Base-by-base conservation (phyloP, 2,329 filamentous ascomycete species). In the Arthrinium phaeospermum region DNA sequence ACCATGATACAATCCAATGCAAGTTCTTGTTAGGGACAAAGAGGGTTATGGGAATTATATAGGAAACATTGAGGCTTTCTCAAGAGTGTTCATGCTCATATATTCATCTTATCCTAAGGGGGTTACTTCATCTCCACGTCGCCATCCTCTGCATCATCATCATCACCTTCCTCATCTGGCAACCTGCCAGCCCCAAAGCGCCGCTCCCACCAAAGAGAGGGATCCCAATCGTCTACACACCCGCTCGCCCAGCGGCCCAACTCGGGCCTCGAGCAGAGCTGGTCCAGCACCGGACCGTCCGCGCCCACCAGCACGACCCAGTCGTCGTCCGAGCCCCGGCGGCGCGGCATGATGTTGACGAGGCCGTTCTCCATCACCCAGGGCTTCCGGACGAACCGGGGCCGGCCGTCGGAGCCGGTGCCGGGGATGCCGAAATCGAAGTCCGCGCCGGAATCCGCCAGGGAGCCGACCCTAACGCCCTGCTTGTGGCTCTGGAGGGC, bases 341-440 rank as follows among this genome's bases (percentile, higher is more conserved):
- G 68, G 14, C 70, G 46, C 8, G 75, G 75, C 47, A 76, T 34
- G 41, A 73, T 45, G 37, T 61, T 57, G 27, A 74, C 46, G n/a
- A 64, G 71, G 8, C 71, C 70, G 14, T 30, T 44, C 19, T 72
- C 70, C 14, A 12, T 4, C 61, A 71, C 8, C 72, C 75, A 76
- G 30, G 74, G 75, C 53, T 53, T 73, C 44, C 74, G 73, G 22
- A 74, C 53, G 30, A 61, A 74, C 41, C 69, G 71, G 37, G 74
- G 47, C 44, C 64, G 68, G 10, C 68, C 71, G 51, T 73, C 72
- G 4, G n/a, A 19, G 13, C 49, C 64, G n/a, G 73, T 69, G 19
- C 75, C 75, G 3, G 75, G 74, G 57, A 76, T 75, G 22, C 72
- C 70, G 64, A 75, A 76, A n/a, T 71, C 22, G 37, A 72, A 34